Evolutionary conservation across 768 basidiomycete species (phyloP), one percentile per base, ranked within the genome.

Genomic region (Strobilomyces echinocephalus): DNA sequence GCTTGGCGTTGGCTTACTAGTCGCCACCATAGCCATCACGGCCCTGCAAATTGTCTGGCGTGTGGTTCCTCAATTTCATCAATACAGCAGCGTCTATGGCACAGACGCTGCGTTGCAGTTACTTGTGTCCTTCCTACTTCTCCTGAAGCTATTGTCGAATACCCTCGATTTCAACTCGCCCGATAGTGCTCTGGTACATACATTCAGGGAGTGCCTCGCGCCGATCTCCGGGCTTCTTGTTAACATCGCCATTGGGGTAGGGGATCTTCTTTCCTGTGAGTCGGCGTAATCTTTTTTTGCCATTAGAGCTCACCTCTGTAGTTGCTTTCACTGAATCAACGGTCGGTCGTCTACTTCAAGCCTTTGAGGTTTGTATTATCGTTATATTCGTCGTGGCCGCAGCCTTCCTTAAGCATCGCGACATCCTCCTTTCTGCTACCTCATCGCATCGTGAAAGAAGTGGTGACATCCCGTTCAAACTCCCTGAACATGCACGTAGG

Each of bases 271-370:
- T 26, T 57, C 62, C 35, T 81, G 88, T 89, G 62, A 72, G 87
- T 77, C 15, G 36, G 48, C 38, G 11, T 30, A n/a, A 11, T 12
- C 38, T 35, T 44, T 36, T 36, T 42, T 31, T 14, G 45, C 56
- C 42, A 50, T 20, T 35, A 36, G 24, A 40, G 39, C 55, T 66
- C 40, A 65, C 31, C 41, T 49, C 39, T 20, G 34, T 58, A 88
- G 87, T 85, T 64, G 69, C 74, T 49, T 88, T 89, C 62, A 80
- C 87, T 3, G 88, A 90, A 69, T 80, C 79, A 7, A 74, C 75
- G 10, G 69, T 86, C 1, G 88, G 88, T n/a, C 82, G 84, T 43
- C 80, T 89, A 59, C 65, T 82, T 47, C 78, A 82, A 59, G 83
- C 82, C 14, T 67, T 83, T 33, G 83, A 86, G 61, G 59, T 83